These are phyloP conservation scores for Xanthoconium stramineum DNA, from an alignment of 768 basidiomycete species.

Conservation along the genomic window DNA sequence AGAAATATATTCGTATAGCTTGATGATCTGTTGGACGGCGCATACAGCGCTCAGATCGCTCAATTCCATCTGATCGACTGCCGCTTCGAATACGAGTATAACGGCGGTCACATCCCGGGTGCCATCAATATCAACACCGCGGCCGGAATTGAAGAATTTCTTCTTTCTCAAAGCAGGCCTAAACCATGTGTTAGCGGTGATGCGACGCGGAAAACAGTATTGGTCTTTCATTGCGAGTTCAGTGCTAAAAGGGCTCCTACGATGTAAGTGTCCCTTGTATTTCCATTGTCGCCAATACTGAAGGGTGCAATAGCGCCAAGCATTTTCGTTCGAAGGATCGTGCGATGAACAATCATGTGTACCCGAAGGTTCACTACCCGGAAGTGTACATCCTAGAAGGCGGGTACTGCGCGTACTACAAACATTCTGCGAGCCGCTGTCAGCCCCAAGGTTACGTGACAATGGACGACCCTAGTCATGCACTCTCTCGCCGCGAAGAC, in stretches of 20 bases:
- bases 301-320: slow-evolving; percentile 65
- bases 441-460: slow-evolving; percentile 79
- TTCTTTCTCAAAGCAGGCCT: slow-evolving; percentile 65
- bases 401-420: slow-evolving; percentile 89
- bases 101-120: slow-evolving; percentile 88
- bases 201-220: slow-evolving; percentile 66
- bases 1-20: slow-evolving; percentile 46
- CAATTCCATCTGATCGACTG: slow-evolving; percentile 89
- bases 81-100: slow-evolving; percentile 95
- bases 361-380: slow-evolving; percentile 92
- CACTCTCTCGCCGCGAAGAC: slow-evolving; percentile 76
- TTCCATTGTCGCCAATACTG: neutral
- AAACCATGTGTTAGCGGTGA: slow-evolving; percentile 75
- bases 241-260: slow-evolving; percentile 94
- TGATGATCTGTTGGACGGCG: slow-evolving; percentile 72
- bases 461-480: slow-evolving; percentile 93
- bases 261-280: slow-evolving; percentile 54
- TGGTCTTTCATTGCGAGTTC: slow-evolving; percentile 99
- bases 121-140: slow-evolving; percentile 91
- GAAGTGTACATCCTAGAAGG: slow-evolving; percentile 97
- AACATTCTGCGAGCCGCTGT: slow-evolving; percentile 65
- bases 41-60: slow-evolving; percentile 59
- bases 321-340: slow-evolving; percentile 90
- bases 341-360: slow-evolving; percentile 79
- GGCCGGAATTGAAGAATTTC: slow-evolving; percentile 70